Base-by-base conservation (phyloP, 202 grass and related monocot genomes). In the Digitaria exilis region DNA sequence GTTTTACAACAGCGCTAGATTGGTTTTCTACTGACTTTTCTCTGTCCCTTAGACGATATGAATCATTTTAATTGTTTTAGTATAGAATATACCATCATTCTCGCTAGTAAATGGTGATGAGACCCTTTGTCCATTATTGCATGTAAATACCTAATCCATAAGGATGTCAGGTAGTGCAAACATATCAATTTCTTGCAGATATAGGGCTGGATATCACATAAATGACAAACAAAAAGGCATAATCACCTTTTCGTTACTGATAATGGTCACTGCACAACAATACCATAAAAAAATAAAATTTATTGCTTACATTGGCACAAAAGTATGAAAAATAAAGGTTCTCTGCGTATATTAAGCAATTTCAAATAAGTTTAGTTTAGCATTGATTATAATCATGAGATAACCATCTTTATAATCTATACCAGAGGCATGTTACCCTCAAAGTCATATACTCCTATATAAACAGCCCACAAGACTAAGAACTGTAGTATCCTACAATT, bases 121-220 rank as follows among this genome's bases (percentile, higher is more conserved):
- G 46, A 77, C 8, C 26, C 48, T 73, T 30, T 13, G 4, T 71
- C 45, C 48, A 66, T 83, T 83, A 88, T 83, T 79, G 44, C 74
- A 79, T 88, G 86, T 83, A 78, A 72, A 37, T 32, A 65, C 34
- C 15, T 32, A 64, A 55, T 25, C 21, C 67, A 37, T 44, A 7
- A 41, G 73, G 35, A 55, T 7, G 50, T 24, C 31, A 75, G 18
- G 9, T 34, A 34, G 26, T 22, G 4, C 2, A 8, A 34, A n/a
- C 3, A 39, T 1, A 39, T 65, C 7, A 3, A 65, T 18, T 19
- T 16, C 62, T 65, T 39, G 17, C 3, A 35, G 10, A 4, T 12
- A 37, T 65, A 32, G 1, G n/a, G n/a, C n/a, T 34, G 17, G 2
- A 18, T 65, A 4, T 12, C 3, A 2, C 18, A 12, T 35, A 18